Conservation (phyloP, 2,329 filamentous ascomycete genomes). For the Xylariomycetidae sp. region DNA sequence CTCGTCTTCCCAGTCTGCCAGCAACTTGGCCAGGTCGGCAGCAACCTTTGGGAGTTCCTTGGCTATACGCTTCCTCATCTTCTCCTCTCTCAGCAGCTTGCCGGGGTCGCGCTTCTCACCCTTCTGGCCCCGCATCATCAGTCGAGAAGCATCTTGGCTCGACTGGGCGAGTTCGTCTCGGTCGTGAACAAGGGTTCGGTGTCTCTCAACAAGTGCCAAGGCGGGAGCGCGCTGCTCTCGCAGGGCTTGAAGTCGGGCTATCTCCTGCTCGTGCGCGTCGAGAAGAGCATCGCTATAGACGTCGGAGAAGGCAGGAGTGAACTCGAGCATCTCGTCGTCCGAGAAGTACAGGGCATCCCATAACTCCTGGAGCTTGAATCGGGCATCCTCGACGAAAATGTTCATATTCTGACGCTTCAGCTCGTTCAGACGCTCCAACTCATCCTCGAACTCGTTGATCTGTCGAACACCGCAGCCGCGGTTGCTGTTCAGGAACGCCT, state of each 20-base stretch:
- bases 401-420: constrained; percentile 93
- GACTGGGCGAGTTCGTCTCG: constrained; percentile 83
- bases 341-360: constrained; percentile 95
- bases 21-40: constrained; percentile 70
- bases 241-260: constrained; percentile 71
- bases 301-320: constrained; percentile 93
- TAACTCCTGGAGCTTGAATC: constrained; percentile 83
- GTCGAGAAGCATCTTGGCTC: constrained; percentile 87
- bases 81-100: constrained; percentile 89
- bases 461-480: constrained; percentile 85
- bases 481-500: constrained; percentile 78
- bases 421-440: constrained; percentile 79
- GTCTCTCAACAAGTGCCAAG: constrained; percentile 73
- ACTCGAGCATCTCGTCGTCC: constrained; percentile 98
- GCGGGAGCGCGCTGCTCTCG: constrained; percentile 83
- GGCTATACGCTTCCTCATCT: constrained; percentile 94
- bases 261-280: constrained; percentile 90
- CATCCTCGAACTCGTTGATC: constrained; percentile 95
- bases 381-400: constrained; percentile 90
- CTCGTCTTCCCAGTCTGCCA: constrained; percentile 88
- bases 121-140: constrained; percentile 87
- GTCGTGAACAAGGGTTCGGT: constrained; percentile 76
- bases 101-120: constrained; percentile 92
- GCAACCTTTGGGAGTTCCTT: constrained; percentile 94
- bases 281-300: constrained; percentile 94